Conservation (phyloP, 352 stramenopile species). For the Pythium aphanidermatum region DNA sequence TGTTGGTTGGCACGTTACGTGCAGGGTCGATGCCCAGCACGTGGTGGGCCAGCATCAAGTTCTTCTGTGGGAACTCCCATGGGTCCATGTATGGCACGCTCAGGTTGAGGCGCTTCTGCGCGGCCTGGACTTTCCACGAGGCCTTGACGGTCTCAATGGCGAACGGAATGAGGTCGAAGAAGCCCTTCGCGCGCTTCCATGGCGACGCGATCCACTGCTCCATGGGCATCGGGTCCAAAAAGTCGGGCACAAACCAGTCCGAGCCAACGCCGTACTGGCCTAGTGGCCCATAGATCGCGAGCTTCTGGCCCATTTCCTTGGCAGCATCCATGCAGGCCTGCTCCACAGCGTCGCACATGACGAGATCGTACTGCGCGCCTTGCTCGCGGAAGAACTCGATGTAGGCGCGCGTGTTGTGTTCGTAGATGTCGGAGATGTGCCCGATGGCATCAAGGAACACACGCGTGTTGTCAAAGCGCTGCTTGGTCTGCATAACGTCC, state of each 20-base stretch:
- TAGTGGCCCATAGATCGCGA: slow-evolving; percentile 18
- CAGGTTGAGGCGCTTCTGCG: slow-evolving; percentile 15
- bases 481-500: slow-evolving; percentile 19
- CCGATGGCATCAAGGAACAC: slow-evolving; percentile 18
- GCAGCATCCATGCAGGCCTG: slow-evolving; percentile 20
- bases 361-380: slow-evolving; percentile 12
- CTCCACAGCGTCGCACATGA: slow-evolving; percentile 18
- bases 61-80: slow-evolving; percentile 21
- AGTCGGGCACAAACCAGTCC: slow-evolving; percentile 21
- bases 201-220: slow-evolving; percentile 20
- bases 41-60: slow-evolving; percentile 22
- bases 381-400: slow-evolving; percentile 12
- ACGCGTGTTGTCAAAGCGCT: slow-evolving; percentile 17
- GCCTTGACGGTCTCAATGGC: slow-evolving; percentile 16
- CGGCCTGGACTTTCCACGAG: slow-evolving; percentile 18
- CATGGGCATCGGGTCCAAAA: slow-evolving; percentile 21
- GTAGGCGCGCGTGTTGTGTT: slow-evolving; percentile 16
- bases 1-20: slow-evolving; percentile 19
- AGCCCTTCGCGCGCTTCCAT: slow-evolving; percentile 16
- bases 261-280: slow-evolving; percentile 18
- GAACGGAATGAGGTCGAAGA: slow-evolving; percentile 18
- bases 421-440: slow-evolving; percentile 19
- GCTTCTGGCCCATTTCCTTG: slow-evolving; percentile 16
- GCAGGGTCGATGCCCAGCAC: slow-evolving; percentile 18
- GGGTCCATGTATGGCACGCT: slow-evolving; percentile 20